A percentile compares a stretch with the other conserved stretches of the same genome.
These are phyloP conservation scores for Cubamyces lactineus DNA, from an alignment of 768 basidiomycete genomes.

Conservation along the genomic window DNA sequence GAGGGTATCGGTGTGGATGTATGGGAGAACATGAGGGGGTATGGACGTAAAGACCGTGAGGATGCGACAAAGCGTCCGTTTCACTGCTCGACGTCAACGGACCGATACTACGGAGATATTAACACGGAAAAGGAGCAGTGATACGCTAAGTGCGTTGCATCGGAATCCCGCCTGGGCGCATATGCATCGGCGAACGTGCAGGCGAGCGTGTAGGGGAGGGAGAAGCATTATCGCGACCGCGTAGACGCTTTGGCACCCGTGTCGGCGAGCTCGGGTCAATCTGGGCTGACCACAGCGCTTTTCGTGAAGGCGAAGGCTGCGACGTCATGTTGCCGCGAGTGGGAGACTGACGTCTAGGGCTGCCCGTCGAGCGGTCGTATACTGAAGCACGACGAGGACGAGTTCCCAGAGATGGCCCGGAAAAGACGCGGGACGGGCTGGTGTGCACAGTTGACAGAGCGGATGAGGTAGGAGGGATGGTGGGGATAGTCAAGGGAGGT, in stretches of 20 bases:
- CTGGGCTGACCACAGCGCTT: background rate
- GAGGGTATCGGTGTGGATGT: background rate
- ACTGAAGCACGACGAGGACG: background rate
- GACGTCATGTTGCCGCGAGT: background rate
- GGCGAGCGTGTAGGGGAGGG: background rate
- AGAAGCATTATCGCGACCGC: background rate
- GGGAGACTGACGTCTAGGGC: background rate
- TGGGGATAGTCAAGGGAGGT: background rate
- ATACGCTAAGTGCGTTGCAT: background rate
- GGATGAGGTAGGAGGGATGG: background rate
- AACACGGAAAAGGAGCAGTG: no score
- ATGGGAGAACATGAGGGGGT: background rate
- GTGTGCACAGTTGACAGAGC: background rate
- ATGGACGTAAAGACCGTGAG: background rate
- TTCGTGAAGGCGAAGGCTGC: background rate
- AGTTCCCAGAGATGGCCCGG: background rate
- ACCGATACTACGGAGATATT: background rate
- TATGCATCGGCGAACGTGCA: background rate
- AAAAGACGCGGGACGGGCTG: background rate
- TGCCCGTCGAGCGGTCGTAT: background rate
- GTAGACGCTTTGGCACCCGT: background rate
- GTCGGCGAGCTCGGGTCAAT: background rate
- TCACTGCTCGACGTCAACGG: background rate
- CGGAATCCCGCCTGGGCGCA: background rate
- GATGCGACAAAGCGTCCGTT: background rate